These are phyloP conservation scores for Cytospora mali DNA, from an alignment of 2,329 filamentous ascomycete genomes.

Conservation along the genomic window DNA sequence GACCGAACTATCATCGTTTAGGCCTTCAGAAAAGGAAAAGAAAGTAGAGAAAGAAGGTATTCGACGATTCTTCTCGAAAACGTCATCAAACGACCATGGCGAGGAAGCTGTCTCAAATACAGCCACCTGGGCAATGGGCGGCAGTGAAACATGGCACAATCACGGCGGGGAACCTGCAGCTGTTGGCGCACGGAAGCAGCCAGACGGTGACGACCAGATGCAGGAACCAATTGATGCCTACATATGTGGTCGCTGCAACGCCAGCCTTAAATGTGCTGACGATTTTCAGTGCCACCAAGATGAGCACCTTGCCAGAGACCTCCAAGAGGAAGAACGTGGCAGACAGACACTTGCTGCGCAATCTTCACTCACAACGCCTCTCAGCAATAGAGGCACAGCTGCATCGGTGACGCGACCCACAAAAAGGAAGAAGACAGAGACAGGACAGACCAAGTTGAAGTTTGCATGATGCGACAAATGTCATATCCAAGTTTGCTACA, in stretches of 20 bases:
- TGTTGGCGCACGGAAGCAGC: constrained; percentile 30
- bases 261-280: constrained; percentile 58
- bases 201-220: constrained; percentile 35
- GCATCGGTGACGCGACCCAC: constrained; percentile 45
- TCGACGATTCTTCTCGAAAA: constrained; percentile 58
- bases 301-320: constrained; percentile 90
- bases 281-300: constrained; percentile 78
- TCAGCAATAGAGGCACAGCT: constrained; percentile 38
- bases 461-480: constrained; percentile 52
- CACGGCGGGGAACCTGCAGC: constrained; percentile 23
- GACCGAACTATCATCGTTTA: constrained; percentile 35
- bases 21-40: constrained; percentile 46
- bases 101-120: constrained; percentile 39
- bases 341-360: constrained; percentile 47
- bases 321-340: constrained; percentile 69
- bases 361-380: constrained; percentile 39
- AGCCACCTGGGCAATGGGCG: constrained; percentile 31
- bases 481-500: constrained; percentile 11
- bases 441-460: constrained; percentile 62
- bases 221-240: constrained; percentile 43
- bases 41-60: constrained; percentile 55
- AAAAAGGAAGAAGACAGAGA: constrained; percentile 50
- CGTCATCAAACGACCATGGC: constrained; percentile 22
- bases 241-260: constrained; percentile 67
- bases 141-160: constrained; percentile 34